phyloP scores from a whole-genome alignment of 2,329 filamentous ascomycete species.

The Fusarium guadeloupense region DNA sequence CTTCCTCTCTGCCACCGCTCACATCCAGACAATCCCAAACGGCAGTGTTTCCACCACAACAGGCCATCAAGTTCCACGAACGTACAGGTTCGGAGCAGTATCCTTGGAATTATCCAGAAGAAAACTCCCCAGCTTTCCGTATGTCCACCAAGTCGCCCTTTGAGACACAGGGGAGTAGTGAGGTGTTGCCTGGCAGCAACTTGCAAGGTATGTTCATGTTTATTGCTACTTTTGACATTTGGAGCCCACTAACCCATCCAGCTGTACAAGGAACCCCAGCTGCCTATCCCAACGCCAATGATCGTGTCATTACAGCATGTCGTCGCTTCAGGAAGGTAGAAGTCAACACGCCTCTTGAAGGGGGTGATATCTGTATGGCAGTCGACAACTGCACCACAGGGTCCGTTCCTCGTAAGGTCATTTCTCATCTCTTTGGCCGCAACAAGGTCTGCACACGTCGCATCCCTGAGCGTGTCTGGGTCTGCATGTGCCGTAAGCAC shows the following conservation, averaged over 20 bases:
- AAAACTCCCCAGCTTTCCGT: conserved; percentile 18
- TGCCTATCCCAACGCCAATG: conserved; percentile 20
- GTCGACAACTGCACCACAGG: conserved; percentile 66
- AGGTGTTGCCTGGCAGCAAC: conserved; percentile 10
- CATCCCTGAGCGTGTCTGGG: conserved; percentile 76
- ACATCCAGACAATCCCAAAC: conserved; percentile 24
- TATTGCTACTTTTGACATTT: background rate
- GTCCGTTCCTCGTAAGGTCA: conserved; percentile 74
- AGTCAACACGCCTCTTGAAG: conserved; percentile 30
- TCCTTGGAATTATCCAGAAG: conserved; percentile 21
- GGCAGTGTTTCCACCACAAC: conserved; percentile 23
- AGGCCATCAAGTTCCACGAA: conserved; percentile 20
- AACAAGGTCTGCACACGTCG: conserved; percentile 80
- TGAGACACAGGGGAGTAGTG: conserved; percentile 10
- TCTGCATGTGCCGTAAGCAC: conserved; percentile 81
- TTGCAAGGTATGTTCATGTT: conserved; percentile 15
- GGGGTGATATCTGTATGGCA: conserved; percentile 61
- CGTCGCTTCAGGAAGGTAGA: conserved; percentile 25
- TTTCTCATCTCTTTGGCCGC: conserved; percentile 83
- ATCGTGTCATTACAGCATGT: conserved; percentile 35
- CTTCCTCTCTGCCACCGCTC: conserved; percentile 33
- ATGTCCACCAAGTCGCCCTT: conserved; percentile 20
- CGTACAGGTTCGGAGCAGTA: conserved; percentile 23
- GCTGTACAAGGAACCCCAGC: conserved; percentile 1
- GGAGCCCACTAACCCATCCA: conserved; percentile 4